Percentiles rank a stretch among this genome's conserved stretches.
Conservation (phyloP, 495 filamentous ascomycete species). For the Copromyces sp. region DNA sequence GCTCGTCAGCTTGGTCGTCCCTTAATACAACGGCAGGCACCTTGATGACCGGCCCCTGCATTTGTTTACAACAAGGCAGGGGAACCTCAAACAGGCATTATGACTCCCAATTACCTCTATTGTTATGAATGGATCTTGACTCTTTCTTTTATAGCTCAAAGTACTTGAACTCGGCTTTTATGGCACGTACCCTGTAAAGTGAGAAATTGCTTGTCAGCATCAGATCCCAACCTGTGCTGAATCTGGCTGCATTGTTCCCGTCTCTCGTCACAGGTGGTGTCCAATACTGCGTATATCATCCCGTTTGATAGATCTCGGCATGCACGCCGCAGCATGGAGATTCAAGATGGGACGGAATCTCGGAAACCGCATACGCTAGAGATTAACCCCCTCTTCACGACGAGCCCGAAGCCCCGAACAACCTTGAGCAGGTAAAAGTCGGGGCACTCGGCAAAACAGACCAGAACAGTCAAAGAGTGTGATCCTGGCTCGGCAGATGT, state of each 20-base stretch:
- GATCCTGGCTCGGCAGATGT: slow-evolving; percentile 21
- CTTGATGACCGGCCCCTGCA: background rate
- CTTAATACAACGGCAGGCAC: background rate
- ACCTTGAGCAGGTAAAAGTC: background rate
- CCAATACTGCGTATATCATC: background rate
- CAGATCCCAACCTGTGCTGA: background rate
- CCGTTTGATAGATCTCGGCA: slow-evolving; percentile 7
- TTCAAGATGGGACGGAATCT: background rate
- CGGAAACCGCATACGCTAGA: slow-evolving; percentile 3
- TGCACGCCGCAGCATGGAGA: slow-evolving; percentile 4
- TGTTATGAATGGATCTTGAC: background rate
- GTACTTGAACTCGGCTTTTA: background rate
- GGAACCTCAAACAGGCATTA: too few relatives aligned
- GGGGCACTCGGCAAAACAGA: background rate
- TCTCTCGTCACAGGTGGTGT: background rate
- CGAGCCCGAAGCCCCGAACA: background rate
- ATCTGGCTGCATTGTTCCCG: background rate
- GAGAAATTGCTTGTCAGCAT: background rate
- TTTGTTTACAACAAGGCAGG: background rate
- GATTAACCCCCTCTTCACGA: background rate
- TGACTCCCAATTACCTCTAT: too few relatives aligned
- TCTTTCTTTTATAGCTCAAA: background rate
- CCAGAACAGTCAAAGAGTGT: background rate
- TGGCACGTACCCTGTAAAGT: background rate
- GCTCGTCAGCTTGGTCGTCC: background rate